These are phyloP conservation scores for Trametes sanguinea DNA, from an alignment of 768 basidiomycete species.

Conservation along the genomic window DNA sequence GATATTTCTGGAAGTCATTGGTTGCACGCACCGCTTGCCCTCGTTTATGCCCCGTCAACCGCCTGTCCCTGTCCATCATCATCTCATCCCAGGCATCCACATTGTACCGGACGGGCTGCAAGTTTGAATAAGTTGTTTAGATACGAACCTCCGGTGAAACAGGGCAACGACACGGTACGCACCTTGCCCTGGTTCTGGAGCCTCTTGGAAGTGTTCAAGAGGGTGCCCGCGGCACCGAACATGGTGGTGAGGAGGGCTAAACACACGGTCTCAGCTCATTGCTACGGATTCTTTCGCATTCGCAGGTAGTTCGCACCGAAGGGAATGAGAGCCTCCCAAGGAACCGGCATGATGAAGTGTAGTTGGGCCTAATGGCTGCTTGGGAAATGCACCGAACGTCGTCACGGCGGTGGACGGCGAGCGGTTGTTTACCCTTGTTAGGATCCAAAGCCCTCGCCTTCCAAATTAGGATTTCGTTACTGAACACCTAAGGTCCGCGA, in stretches of 20 bases:
- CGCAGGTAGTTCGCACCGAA: constrained; percentile 57
- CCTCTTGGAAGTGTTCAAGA: constrained; percentile 75
- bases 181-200: constrained; percentile 94
- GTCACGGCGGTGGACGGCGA: constrained; percentile 1
- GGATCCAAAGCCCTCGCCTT: constrained; percentile 15
- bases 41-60: constrained; percentile 82
- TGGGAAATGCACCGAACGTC: constrained; percentile 1
- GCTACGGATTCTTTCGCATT: not conserved
- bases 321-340: constrained; percentile 96
- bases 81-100: constrained; percentile 91
- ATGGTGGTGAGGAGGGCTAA: constrained; percentile 80
- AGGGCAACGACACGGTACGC: not conserved
- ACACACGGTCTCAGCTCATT: not conserved
- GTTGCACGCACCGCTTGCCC: constrained; percentile 75
- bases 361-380: constrained; percentile 6
- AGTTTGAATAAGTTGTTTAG: no score
- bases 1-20: not conserved
- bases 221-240: constrained; percentile 90
- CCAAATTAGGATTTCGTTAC: not conserved
- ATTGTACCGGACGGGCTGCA: constrained; percentile 57
- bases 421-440: constrained; percentile 15
- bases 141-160: no score
- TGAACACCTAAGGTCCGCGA: constrained; percentile 2
- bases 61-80: constrained; percentile 93
- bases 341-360: constrained; percentile 77